Base-by-base conservation (phyloP, 2,329 filamentous ascomycete genomes). In the Neofusicoccum umdonicola region DNA sequence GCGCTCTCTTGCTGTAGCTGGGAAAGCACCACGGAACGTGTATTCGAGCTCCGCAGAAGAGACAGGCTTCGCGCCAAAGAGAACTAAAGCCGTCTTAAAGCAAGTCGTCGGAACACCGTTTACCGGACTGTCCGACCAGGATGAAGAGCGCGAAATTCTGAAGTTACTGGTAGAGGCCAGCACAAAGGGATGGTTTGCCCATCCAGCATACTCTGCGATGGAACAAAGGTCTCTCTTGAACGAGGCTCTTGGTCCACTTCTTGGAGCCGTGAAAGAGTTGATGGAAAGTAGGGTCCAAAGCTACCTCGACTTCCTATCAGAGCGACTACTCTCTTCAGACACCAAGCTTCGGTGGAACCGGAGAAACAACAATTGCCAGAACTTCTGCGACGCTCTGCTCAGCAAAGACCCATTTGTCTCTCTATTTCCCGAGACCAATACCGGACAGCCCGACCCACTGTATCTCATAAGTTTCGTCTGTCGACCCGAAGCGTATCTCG, bases 61-160 rank as follows among this genome's bases (percentile, higher is more conserved):
- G 8, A 19, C 4, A 9, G 8, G 5, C 7, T 1, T 9, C 0
- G 22, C 34, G 3, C 51, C 27, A 7, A 54, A 77, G 65, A 71
- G 75, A 41, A 77, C 76, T 69, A 78, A 78, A 47, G 72, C 72
- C 35, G 68, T 79, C 50, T 74, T 80, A 74, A 80, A 80, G 63
- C 78, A 80, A 66, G 72, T 80, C 7, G 73, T 78, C 4, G 79
- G 79, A 0, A 71, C 68, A 0, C 71, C 77, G 4, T 80, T 80
- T 57, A 71, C 68, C 3, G 73, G 74, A 4, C 44, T 71, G 11
- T 69, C 75, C 3, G 39, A 69, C 17, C 54, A 70, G 4, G 44
- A 68, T 8, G 48, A 66, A 4, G 74, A 78, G 57, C 66, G 70
- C 4, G 66, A 71, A 0, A 69, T 79, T 3, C 67, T 78, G 51